Percentiles rank a stretch among this genome's conserved stretches.
Evolutionary conservation across 2,329 filamentous ascomycete genomes (phyloP).

Genomic region (Talaromyces sp.): DNA sequence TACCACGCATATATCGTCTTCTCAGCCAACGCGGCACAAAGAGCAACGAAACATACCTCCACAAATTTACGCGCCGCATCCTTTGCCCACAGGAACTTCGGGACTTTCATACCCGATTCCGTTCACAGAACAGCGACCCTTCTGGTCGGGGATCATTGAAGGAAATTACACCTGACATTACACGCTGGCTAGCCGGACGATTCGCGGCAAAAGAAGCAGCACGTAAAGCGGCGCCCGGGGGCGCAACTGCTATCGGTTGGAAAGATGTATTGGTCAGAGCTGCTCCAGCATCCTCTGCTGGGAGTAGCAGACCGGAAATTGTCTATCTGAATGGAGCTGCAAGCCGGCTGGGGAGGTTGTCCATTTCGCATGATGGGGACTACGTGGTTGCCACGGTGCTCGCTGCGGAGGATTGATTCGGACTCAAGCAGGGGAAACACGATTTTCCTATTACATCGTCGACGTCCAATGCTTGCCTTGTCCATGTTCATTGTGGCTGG

Average conservation of each 20-base stretch:
- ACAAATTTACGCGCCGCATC: constrained; percentile 40
- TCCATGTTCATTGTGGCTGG: background rate
- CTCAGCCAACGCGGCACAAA: constrained; percentile 45
- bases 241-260: constrained; percentile 56
- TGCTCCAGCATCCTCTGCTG: constrained; percentile 20
- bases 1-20: constrained; percentile 61
- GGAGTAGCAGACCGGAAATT: constrained; percentile 35
- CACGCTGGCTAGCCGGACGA: constrained; percentile 47
- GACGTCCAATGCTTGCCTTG: background rate
- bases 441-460: background rate
- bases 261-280: constrained; percentile 55
- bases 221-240: constrained; percentile 62
- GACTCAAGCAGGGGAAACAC: background rate
- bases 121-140: background rate
- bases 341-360: constrained; percentile 63
- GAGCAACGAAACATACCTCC: constrained; percentile 26
- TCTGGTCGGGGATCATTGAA: constrained; percentile 11
- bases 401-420: constrained; percentile 25
- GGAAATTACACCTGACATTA: constrained; percentile 30
- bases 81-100: constrained; percentile 39
- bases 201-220: constrained; percentile 73
- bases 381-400: constrained; percentile 60
- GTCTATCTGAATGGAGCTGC: constrained; percentile 30
- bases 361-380: constrained; percentile 82
- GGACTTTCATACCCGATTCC: constrained; percentile 36